Evolutionary conservation across 805 yeast genomes (phyloP), one percentile per base, ranked within the genome.

Genomic region (Priceomyces medius): DNA sequence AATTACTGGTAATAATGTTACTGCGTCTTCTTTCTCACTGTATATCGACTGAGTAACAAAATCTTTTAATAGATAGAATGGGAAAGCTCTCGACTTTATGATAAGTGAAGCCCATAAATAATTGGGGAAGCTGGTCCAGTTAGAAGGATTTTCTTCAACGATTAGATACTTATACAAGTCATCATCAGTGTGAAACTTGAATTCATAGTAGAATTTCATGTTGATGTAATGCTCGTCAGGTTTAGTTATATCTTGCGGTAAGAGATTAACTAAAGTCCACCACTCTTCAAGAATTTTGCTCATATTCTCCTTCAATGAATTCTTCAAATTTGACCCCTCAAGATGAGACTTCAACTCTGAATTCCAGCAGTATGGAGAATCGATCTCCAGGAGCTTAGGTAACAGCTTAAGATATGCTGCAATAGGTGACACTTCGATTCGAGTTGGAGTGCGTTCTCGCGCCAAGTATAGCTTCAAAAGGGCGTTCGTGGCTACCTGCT

Each of bases 31-130:
- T 16, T 58, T 55, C 23, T 59, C 41, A 1, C 44, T 46, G 14
- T 35, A 35, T n/a, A 40, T 29, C 6, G 59, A 49, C 7, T 59
- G 58, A 10, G 54, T 44, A 3, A 70, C 59, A 27, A 55, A 49
- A 14, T 68, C 67, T 31, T 56, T 54, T n/a, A 80, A 48, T n/a
- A 88, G 54, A 29, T 86, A 61, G 37, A 77, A 74, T 1, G 97
- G 97, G 56, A 90, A 90, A 0, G 93, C 85, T 47, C 97, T 73
- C 1, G 96, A 82, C 8, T 81, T 74, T 47, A 86, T 73, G 10
- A 87, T 83, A 35, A 77, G 68, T 31, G 76, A 65, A 0, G 95
- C 80, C 96, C 97, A 90, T 4, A 84, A 55, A 56, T 82, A 89
- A 4, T 80, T 81, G 0, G 79, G 68, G 51, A 85, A 84, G 42